A percentile compares a stretch with the other conserved stretches of the same genome.
phyloP scores from a whole-genome alignment of 140 eudicot species.

The Anethum foeniculum region DNA sequence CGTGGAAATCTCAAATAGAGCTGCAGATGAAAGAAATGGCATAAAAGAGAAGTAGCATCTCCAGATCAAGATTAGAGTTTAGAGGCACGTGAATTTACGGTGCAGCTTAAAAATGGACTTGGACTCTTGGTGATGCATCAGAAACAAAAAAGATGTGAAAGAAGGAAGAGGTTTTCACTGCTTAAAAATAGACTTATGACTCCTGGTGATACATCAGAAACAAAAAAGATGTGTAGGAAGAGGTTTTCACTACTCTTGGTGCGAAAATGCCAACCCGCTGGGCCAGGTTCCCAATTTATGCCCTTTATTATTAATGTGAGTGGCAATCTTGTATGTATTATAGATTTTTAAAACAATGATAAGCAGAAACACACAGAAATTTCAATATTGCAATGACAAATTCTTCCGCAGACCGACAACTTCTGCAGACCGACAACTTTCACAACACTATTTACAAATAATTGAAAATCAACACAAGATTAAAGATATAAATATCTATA shows the following conservation, averaged over 20 bases:
- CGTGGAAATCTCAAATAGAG: conserved; percentile 42
- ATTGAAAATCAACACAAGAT: background rate
- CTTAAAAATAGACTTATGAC: conserved; percentile 39
- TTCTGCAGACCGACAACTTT: background rate
- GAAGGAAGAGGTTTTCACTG: background rate
- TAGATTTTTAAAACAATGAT: background rate
- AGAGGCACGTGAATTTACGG: conserved; percentile 42
- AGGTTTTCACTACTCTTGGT: background rate
- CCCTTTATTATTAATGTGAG: background rate
- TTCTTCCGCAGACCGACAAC: background rate
- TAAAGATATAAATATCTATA: background rate
- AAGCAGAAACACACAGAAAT: background rate
- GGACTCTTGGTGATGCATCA: background rate
- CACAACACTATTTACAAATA: background rate
- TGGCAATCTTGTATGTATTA: background rate
- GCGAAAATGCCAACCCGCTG: background rate
- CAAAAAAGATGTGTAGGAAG: conserved; percentile 5
- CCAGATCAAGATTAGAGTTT: conserved; percentile 15
- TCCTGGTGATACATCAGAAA: background rate
- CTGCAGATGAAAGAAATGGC: conserved; percentile 50
- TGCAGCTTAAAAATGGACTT: conserved; percentile 40
- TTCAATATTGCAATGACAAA: background rate
- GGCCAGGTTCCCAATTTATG: background rate
- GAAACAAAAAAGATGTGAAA: conserved; percentile 6
- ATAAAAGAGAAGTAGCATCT: conserved; percentile 36